Conservation (phyloP, 2,329 filamentous ascomycete species). For the Hyphodiscus sp. region DNA sequence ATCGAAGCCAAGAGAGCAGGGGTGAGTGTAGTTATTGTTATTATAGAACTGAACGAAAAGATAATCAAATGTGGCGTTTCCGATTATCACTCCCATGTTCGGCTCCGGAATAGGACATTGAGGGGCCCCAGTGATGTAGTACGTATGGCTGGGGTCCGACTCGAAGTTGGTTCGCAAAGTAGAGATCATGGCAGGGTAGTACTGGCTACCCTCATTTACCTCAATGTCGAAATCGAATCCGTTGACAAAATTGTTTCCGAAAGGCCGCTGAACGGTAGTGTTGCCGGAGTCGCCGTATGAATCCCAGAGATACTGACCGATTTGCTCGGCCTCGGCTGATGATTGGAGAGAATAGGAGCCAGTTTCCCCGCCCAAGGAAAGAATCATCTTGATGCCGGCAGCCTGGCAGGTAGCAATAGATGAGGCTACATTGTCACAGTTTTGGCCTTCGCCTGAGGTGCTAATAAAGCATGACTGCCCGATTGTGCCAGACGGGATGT, state of each 20-base stretch:
- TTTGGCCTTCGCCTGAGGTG: slow-evolving; percentile 29
- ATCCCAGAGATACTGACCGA: slow-evolving; percentile 40
- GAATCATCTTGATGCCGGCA: slow-evolving; percentile 38
- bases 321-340: slow-evolving; percentile 33
- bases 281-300: slow-evolving; percentile 36
- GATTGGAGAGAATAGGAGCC: slow-evolving; percentile 32
- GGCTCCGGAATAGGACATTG: slow-evolving; percentile 41
- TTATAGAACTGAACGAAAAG: slow-evolving; percentile 42
- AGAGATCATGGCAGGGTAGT: slow-evolving; percentile 28
- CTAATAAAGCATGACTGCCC: slow-evolving; percentile 35
- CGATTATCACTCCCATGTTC: slow-evolving; percentile 35
- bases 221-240: slow-evolving; percentile 48
- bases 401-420: slow-evolving; percentile 39
- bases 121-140: slow-evolving; percentile 43
- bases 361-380: slow-evolving; percentile 36
- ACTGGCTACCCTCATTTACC: slow-evolving; percentile 18
- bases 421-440: slow-evolving; percentile 34
- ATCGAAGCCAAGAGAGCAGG: slow-evolving; percentile 5
- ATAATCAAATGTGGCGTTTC: slow-evolving; percentile 36
- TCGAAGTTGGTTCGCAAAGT: slow-evolving; percentile 28
- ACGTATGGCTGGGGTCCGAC: slow-evolving; percentile 30
- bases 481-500: slow-evolving; percentile 35
- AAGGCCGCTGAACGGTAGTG: slow-evolving; percentile 35
- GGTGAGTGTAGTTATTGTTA: slow-evolving; percentile 27
- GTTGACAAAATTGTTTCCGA: slow-evolving; percentile 42